A percentile compares a stretch with the other conserved stretches of the same genome.
Conservation (phyloP, 148 eudicot species). For the Arctostaphylos glauca region DNA sequence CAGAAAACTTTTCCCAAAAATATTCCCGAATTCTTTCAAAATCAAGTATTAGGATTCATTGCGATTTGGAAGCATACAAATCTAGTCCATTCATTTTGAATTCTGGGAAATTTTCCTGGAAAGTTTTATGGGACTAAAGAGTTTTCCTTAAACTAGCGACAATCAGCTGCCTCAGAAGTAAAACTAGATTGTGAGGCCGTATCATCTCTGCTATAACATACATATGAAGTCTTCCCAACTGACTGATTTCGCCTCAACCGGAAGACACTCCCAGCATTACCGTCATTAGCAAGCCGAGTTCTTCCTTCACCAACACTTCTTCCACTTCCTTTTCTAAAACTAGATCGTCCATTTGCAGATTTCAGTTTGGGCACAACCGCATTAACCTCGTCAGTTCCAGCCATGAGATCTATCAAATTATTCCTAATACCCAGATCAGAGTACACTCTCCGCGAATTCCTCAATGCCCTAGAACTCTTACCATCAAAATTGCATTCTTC, state of each 20-base stretch:
- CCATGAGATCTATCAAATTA: constrained; percentile 83
- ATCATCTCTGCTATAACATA: constrained; percentile 13
- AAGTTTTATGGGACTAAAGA: too few species aligned
- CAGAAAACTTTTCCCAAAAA: too few species aligned
- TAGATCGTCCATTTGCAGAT: constrained; percentile 23
- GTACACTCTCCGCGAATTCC: constrained; percentile 58
- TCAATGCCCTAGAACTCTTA: constrained; percentile 28
- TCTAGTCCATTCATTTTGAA: too few species aligned
- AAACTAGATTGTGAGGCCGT: constrained; percentile 9
- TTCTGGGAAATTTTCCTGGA: too few species aligned
- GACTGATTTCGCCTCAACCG: constrained; percentile 22
- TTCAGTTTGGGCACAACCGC: constrained; percentile 20
- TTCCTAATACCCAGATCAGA: constrained; percentile 82
- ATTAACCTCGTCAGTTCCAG: constrained; percentile 40
- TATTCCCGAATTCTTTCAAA: too few species aligned
- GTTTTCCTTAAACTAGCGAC: background rate
- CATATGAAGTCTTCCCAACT: constrained; percentile 19
- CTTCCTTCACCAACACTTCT: constrained; percentile 23
- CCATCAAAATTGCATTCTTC: constrained; percentile 39
- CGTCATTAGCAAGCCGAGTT: constrained; percentile 4
- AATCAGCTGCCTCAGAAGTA: constrained; percentile 13
- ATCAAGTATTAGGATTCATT: too few species aligned
- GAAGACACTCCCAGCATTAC: constrained; percentile 17
- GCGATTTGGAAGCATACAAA: too few species aligned
- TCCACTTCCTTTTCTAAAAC: constrained; percentile 36